These are phyloP conservation scores for Aspergillus hiratsukae DNA, from an alignment of 2,329 filamentous ascomycete species.

Conservation along the genomic window DNA sequence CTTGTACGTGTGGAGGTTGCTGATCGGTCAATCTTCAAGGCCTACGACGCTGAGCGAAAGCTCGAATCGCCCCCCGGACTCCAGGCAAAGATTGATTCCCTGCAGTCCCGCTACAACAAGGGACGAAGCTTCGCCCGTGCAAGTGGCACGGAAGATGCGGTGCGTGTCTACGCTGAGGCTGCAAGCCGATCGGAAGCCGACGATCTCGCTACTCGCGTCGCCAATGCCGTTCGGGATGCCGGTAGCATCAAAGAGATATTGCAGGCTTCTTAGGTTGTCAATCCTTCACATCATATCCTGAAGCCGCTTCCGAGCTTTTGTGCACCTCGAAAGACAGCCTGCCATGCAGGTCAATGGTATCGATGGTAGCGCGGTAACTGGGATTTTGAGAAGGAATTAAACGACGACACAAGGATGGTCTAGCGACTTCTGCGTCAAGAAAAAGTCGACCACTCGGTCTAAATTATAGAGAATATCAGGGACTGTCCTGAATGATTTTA, in stretches of 20 bases:
- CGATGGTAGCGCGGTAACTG: neutral
- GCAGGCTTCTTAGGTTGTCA: constrained; percentile 5
- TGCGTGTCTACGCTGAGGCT: constrained; percentile 93
- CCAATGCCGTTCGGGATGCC: constrained; percentile 64
- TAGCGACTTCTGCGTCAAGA: neutral
- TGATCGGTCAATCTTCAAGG: constrained; percentile 84
- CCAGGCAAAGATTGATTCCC: constrained; percentile 79
- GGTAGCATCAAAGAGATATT: constrained; percentile 28
- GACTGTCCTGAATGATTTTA: constrained; percentile 14
- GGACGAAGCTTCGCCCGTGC: constrained; percentile 88
- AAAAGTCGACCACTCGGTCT: constrained; percentile 1
- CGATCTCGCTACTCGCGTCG: constrained; percentile 80
- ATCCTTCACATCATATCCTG: neutral
- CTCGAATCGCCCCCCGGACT: constrained; percentile 73
- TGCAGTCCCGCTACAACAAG: constrained; percentile 85
- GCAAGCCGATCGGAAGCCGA: constrained; percentile 85
- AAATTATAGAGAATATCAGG: constrained; percentile 9
- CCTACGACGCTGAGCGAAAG: constrained; percentile 86
- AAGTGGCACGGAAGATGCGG: constrained; percentile 92
- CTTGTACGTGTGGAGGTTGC: constrained; percentile 89
- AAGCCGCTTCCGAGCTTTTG: neutral
- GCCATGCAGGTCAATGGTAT: neutral
- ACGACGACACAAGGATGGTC: neutral
- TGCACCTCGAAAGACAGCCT: neutral
- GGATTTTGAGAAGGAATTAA: neutral